A percentile compares a stretch with the other conserved stretches of the same genome.
phyloP scores from a whole-genome alignment of 23 red algal genomes.

The Gracilaria caudata region DNA sequence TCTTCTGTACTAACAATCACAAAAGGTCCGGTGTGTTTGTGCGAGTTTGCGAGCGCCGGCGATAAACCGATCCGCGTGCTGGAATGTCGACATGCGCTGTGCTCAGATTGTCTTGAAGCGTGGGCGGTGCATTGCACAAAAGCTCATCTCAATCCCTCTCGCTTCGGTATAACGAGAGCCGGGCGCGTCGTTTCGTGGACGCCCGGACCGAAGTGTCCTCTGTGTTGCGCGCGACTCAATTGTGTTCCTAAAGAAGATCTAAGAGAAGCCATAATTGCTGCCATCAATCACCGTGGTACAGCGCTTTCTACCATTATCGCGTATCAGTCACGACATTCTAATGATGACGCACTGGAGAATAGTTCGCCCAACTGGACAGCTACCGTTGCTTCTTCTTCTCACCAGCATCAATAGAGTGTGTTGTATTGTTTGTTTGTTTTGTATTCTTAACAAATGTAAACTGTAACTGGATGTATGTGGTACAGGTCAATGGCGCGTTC shows the following conservation, averaged over 20 bases:
- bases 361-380: background rate
- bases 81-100: conserved; percentile 66
- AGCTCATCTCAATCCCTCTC: conserved; percentile 73
- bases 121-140: conserved; percentile 73
- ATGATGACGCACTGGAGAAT: conserved; percentile 18
- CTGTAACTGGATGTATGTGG: conserved; percentile 30
- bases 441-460: conserved; percentile 37
- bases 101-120: conserved; percentile 62
- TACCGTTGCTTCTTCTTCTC: conserved; percentile 14
- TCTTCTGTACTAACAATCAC: background rate
- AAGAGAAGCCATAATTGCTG: conserved; percentile 60
- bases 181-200: conserved; percentile 68
- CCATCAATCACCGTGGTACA: conserved; percentile 51
- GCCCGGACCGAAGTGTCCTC: conserved; percentile 59
- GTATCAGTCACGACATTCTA: conserved; percentile 52
- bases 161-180: conserved; percentile 62
- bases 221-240: conserved; percentile 61
- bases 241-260: conserved; percentile 63
- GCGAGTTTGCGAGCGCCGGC: conserved; percentile 40
- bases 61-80: conserved; percentile 58
- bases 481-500: conserved; percentile 6
- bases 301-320: conserved; percentile 60
- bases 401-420: conserved; percentile 6
- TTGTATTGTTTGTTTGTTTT: conserved; percentile 1
- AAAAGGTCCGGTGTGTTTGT: conserved; percentile 66